Conservation (phyloP, 75 land plant genomes). For the Selaginella moellendorffii region DNA sequence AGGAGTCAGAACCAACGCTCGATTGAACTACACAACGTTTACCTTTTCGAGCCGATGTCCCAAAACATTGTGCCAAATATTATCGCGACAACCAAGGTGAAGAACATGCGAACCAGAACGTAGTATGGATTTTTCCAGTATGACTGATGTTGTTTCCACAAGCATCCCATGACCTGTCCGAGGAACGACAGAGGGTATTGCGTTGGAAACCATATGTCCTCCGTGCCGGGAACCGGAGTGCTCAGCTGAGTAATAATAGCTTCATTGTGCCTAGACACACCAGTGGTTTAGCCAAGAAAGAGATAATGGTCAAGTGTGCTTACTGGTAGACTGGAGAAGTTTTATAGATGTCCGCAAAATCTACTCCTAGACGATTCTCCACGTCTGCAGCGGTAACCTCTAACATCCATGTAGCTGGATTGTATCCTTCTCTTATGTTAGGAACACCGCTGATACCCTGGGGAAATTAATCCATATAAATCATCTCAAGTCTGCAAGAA, state of each 20-base stretch:
- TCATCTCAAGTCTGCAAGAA: background rate
- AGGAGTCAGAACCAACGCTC: too few relatives aligned
- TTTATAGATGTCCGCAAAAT: background rate
- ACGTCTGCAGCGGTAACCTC: background rate
- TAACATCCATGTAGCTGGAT: background rate
- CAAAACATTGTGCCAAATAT: conserved; percentile 16
- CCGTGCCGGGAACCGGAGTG: background rate
- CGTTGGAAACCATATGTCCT: conserved; percentile 11
- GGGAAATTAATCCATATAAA: too few relatives aligned
- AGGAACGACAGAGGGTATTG: conserved; percentile 8
- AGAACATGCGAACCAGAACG: conserved; percentile 5
- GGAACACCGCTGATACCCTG: background rate
- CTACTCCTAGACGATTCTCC: background rate
- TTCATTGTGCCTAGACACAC: background rate
- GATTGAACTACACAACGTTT: too few relatives aligned
- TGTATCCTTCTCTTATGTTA: background rate
- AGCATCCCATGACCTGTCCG: conserved; percentile 5
- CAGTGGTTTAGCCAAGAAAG: too few relatives aligned
- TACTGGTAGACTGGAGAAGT: background rate
- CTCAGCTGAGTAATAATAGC: conserved; percentile 2
- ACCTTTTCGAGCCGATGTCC: conserved; percentile 10
- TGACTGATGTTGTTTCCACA: conserved; percentile 15
- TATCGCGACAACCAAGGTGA: conserved; percentile 12
- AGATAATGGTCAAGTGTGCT: background rate
- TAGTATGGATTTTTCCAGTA: conserved; percentile 15